These are phyloP conservation scores for Fusarium nisikadoi DNA, from an alignment of 2,329 filamentous ascomycete genomes.

Conservation along the genomic window DNA sequence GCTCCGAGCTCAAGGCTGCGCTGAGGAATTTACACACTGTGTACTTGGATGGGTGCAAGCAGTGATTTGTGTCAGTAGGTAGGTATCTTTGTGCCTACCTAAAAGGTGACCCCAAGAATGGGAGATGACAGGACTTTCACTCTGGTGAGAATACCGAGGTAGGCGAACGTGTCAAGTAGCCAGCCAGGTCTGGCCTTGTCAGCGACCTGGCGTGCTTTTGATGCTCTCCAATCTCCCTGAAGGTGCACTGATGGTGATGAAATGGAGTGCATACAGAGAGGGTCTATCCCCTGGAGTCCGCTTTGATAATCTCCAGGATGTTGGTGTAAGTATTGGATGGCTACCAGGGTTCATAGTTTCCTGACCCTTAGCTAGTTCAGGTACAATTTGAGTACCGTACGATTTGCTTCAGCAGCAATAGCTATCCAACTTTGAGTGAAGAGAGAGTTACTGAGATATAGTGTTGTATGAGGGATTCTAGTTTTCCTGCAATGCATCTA, in stretches of 20 bases:
- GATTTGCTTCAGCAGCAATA: not conserved
- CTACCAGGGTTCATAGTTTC: slow-evolving; percentile 11
- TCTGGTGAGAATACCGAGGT: not conserved
- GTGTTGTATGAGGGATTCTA: not conserved
- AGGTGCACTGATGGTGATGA: slow-evolving; percentile 17
- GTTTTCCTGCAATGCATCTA: too few species aligned
- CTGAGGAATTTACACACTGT: slow-evolving; percentile 39
- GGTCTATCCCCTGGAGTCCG: slow-evolving; percentile 27
- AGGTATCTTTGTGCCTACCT: not conserved
- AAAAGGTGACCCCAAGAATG: slow-evolving; percentile 1
- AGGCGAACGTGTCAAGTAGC: not conserved
- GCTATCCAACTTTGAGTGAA: not conserved
- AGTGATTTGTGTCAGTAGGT: slow-evolving; percentile 12
- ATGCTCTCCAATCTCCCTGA: slow-evolving; percentile 15
- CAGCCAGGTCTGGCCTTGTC: slow-evolving; percentile 5
- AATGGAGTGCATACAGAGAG: slow-evolving; percentile 26
- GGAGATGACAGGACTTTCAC: not conserved
- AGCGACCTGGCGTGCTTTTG: not conserved
- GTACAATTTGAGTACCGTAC: slow-evolving; percentile 13
- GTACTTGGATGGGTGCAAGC: slow-evolving; percentile 22
- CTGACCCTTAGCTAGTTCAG: slow-evolving; percentile 3
- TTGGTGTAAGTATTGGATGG: slow-evolving; percentile 10
- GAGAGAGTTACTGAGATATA: not conserved
- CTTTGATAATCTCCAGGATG: slow-evolving; percentile 28
- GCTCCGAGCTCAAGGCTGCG: slow-evolving; percentile 44